Base-by-base conservation (phyloP, 2,329 filamentous ascomycete species). In the Diaporthe sp. region DNA sequence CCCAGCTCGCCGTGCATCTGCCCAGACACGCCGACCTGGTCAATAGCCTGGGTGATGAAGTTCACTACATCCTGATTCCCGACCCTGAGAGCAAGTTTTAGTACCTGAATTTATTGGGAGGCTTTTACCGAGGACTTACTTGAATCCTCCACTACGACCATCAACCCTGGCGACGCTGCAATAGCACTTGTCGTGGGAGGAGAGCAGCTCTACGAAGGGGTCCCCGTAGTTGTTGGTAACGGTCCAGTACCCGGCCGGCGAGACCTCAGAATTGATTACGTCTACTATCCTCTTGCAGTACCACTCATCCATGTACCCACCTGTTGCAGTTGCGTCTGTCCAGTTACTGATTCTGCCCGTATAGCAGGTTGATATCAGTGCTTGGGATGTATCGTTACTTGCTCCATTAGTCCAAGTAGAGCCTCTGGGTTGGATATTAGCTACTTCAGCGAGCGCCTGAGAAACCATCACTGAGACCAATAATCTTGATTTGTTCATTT, bases 221-320 rank as follows among this genome's bases (percentile, higher is more conserved):
- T 51, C 46, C 19, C 62, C 62, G 19, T 39, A 31, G 31, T 51
- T 25, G 31, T 68, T 68, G 28, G 44, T 51, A 13, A 68, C 22
- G 46, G 46, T 39, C 62, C 62, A 68, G 62, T 68, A 68, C 46
- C 62, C 62, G 44, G 19, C 62, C 7, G 62, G 62, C 15, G 46
- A 68, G 46, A 53, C 4, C 15, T 68, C 34, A 22, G 46, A 68
- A 39, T 68, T 46, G 9, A 53, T 22, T 19, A 53, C 15, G 13
- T 39, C 46, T 17, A 39, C 17, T 39, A 39, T 68, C 46, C 22
- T 28, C 13, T 53, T n/a, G 46, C 65, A 68, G n/a, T 51, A 37
- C 65, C 22, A 53, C 42, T 25, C 2, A 6, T 68, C 65, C 46
- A 28, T 68, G 46, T 53, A 53, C 31, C 46, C 65, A 53, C 65